Conservation (phyloP, 345 rosid species). For the Anastatica hierochuntica region DNA sequence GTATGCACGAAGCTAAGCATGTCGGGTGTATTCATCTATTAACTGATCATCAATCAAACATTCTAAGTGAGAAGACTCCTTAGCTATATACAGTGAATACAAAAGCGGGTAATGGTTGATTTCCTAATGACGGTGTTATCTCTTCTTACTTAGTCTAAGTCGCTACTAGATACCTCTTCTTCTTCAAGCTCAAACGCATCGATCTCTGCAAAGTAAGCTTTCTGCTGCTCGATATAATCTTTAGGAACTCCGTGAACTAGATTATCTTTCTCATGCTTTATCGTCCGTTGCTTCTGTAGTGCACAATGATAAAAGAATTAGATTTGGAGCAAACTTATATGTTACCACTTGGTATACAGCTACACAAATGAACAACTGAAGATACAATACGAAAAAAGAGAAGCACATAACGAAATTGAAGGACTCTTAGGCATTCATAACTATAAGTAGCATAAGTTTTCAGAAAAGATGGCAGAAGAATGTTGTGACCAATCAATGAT, state of each 20-base stretch:
- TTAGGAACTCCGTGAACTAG: slow-evolving; percentile 18
- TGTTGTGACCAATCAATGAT: background rate
- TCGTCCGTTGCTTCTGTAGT: slow-evolving; percentile 34
- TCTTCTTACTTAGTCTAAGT: slow-evolving; percentile 31
- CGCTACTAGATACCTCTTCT: slow-evolving; percentile 52
- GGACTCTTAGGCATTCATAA: too few species aligned
- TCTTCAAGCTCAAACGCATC: slow-evolving; percentile 61
- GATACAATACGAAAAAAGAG: background rate
- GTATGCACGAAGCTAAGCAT: slow-evolving; percentile 15
- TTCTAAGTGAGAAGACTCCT: slow-evolving; percentile 9
- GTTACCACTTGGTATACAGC: background rate
- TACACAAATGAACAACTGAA: background rate
- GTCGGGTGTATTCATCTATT: slow-evolving; percentile 4
- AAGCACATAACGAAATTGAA: too few species aligned
- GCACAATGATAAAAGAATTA: background rate
- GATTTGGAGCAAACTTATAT: background rate
- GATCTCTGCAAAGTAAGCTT: slow-evolving; percentile 63
- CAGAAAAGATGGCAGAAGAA: too few species aligned
- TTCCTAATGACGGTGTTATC: slow-evolving; percentile 3
- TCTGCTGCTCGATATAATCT: slow-evolving; percentile 50
- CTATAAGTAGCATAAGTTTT: too few species aligned
- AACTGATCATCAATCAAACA: slow-evolving; percentile 6
- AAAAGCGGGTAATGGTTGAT: slow-evolving; percentile 15
- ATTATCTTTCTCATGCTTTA: slow-evolving; percentile 13
- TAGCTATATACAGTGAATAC: slow-evolving; percentile 25